Base-by-base conservation (phyloP, 805 yeast genomes). In the Barnettozyma vustinii region DNA sequence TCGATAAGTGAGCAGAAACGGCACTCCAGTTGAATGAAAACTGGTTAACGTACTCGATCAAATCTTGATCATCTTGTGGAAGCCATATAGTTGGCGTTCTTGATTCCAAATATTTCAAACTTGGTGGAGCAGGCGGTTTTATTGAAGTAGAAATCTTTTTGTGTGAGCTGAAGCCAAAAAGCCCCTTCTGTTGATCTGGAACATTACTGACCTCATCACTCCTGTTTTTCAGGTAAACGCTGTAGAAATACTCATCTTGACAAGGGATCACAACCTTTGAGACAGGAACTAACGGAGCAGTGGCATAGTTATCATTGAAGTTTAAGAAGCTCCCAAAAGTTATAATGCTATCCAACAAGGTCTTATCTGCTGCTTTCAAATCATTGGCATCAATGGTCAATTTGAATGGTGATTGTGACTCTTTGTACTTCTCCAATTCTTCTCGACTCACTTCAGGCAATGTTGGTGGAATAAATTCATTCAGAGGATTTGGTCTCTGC, bases 31-130 rank as follows among this genome's bases (percentile, higher is more conserved):
- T 94, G 70, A 88, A 90, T 9, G 87, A 81, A 63, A 82, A 91
- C 53, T 90, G 90, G 23, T 89, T 87, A 33, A 88, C 96, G 49
- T 87, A 82, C 55, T 81, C 83, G 44, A 90, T 82, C 55, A 94
- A 75, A 53, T 76, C 75, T 53, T 81, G 83, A 62, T 94, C 99
- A 64, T 94, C 99, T 56, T 84, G 90, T 0, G 98, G 97, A 16
- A 91, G 74, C 99, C 99, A 94, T 30, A 91, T 87, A 0, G 98
- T 89, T 4, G 98, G 97, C 2, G 92, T 83, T 54, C 98, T 73
- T 52, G 80, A 77, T 53, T 88, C 91, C 55, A 94, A 70, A 60
- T 88, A 87, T 58, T 84, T 81, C 51, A 87, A 69, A 8, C 87
- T 77, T 4, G 99, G 99, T 0, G 98, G 98, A 45, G 79, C 77